Base-by-base conservation (phyloP, 495 filamentous ascomycete species). In the Cudoniella acicularis region DNA sequence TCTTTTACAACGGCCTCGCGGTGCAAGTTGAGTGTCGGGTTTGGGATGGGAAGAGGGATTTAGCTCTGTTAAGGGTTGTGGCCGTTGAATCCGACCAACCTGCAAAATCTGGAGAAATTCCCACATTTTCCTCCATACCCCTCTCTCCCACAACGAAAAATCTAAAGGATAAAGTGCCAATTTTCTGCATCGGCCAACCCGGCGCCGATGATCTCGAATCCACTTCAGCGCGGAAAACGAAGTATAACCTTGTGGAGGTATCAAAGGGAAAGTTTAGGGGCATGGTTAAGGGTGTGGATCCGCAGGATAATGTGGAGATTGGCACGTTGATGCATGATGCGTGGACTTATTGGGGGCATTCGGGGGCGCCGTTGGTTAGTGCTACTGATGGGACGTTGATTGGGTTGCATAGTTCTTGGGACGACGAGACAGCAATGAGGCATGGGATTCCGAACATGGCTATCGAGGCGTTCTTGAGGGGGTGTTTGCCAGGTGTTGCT, bases 331-430 rank as follows among this genome's bases (percentile, higher is more conserved):
- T 69, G 69, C 74, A 77, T 65, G 66, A 75, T 63, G 70, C 70
- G n/a, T 76, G 74, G 75, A 76, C 73, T 6, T 78, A 77, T 69
- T 77, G 75, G 76, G 76, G 74, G 10, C 76, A 77, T 63, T 73
- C 67, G 1, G 74, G 73, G 3, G 74, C 73, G 4, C 72, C 72
- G 41, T 62, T 77, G 3, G 20, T 75, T 17, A 46, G 62, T 13
- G 22, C 16, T 21, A 57, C 23, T 43, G 60, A 64, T 25, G 70
- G 73, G 27, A 63, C 25, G 4, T 59, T 78, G 60, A 59, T 75
- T 13, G 74, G 73, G 8, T 53, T 77, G 43, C 75, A 77, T 67
- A 74, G 71, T 16, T 69, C 64, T n/a, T 78, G 74, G 73, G 70
- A 78, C 63, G 74, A 75, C 9, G 11, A 65, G 52, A 73, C 72